phyloP scores from a whole-genome alignment of 2,329 filamentous ascomycete genomes.

The Rosellinia necatrix region DNA sequence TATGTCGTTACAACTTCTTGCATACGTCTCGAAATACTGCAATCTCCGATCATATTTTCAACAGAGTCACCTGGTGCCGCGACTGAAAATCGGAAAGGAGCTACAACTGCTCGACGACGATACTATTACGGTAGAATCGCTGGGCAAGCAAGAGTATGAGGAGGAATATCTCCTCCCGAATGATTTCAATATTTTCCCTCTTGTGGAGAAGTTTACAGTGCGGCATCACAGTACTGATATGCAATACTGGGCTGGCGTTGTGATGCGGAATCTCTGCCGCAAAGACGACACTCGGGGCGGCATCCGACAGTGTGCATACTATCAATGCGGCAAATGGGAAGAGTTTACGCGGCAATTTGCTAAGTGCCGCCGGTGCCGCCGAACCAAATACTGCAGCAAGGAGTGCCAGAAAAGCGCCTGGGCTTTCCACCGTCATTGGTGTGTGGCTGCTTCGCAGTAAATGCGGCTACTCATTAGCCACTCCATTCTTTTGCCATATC shows the following conservation, averaged over 20 bases:
- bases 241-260: conserved; percentile 99
- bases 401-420: conserved; percentile 99
- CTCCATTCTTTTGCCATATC: conserved; percentile 31
- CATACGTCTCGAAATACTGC: conserved; percentile 98
- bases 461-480: conserved; percentile 16
- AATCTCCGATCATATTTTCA: conserved; percentile 96
- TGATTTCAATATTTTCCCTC: conserved; percentile 96
- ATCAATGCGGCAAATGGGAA: conserved; percentile 98
- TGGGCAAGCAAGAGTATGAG: conserved; percentile 63
- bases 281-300: conserved; percentile 95
- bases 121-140: conserved; percentile 48
- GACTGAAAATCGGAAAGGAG: conserved; percentile 86
- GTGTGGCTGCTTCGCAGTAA: conserved; percentile 72
- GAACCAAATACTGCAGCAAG: conserved; percentile 99
- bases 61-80: conserved; percentile 88
- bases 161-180: conserved; percentile 91
- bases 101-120: conserved; percentile 79
- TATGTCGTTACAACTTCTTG: conserved; percentile 95
- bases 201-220: conserved; percentile 98
- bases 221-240: conserved; percentile 94
- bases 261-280: conserved; percentile 97
- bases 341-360: conserved; percentile 96
- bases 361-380: conserved; percentile 92
- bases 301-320: conserved; percentile 96
- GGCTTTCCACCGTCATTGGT: conserved; percentile 99